Evolutionary conservation across 1,139 yeast species (phyloP).

Genomic region (Yamadazyma buinensis): DNA sequence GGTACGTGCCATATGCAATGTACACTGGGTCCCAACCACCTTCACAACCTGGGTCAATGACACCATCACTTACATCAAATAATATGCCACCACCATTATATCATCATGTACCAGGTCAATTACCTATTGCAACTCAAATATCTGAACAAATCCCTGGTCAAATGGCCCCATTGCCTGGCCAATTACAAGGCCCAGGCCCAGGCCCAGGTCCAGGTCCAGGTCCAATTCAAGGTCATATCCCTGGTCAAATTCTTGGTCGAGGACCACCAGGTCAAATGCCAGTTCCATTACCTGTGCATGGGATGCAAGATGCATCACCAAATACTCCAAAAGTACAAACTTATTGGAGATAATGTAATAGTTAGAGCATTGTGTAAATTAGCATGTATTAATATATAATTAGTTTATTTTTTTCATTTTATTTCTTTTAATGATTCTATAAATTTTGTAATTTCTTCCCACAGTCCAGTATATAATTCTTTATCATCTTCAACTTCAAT

Average conservation of each 20-base stretch:
- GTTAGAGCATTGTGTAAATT: not conserved
- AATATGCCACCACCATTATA: too few relatives aligned
- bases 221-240: too few relatives aligned
- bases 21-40: not conserved
- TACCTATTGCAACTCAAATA: too few relatives aligned
- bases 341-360: slow-evolving; percentile 2
- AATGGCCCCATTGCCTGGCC: too few relatives aligned
- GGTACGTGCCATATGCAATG: not conserved
- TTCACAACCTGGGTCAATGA: not conserved
- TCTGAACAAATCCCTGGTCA: too few relatives aligned
- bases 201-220: too few relatives aligned
- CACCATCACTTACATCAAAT: not conserved
- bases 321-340: not conserved
- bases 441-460: slow-evolving; percentile 10
- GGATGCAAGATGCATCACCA: not conserved
- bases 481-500: not conserved
- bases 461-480: slow-evolving; percentile 11
- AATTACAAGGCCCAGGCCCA: too few relatives aligned
- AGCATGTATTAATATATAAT: slow-evolving; percentile 1
- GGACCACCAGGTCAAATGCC: too few relatives aligned
- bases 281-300: too few relatives aligned
- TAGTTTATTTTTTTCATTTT: not conserved
- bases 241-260: too few relatives aligned
- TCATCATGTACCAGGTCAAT: too few relatives aligned
- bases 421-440: not conserved